Percentiles rank a stretch among this genome's conserved stretches.
Conservation (phyloP, 805 yeast genomes). For the Cyberlindnera veronae region DNA sequence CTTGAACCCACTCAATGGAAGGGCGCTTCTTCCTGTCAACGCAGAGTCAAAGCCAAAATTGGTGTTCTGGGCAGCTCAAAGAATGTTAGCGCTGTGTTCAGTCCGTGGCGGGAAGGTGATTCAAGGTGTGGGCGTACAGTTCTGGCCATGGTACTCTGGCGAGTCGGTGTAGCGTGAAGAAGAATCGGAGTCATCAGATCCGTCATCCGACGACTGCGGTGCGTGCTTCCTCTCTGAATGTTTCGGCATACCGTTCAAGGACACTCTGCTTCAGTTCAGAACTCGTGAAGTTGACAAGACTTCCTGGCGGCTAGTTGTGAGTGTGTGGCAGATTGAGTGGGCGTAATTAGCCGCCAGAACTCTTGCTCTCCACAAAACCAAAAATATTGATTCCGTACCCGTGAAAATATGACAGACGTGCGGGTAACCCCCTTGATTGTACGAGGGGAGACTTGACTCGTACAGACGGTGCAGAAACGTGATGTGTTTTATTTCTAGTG, state of each 20-base stretch:
- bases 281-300: too few species aligned
- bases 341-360: background rate
- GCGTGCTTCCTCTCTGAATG: conserved; percentile 8
- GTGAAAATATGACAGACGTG: too few species aligned
- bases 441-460: too few species aligned
- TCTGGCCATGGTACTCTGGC: conserved; percentile 26
- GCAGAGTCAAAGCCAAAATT: conserved; percentile 27
- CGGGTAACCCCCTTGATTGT: too few species aligned
- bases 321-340: background rate
- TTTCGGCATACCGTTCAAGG: conserved; percentile 1
- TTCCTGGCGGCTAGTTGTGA: background rate
- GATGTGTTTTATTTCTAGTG: too few species aligned
- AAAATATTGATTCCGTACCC: too few species aligned
- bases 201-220: background rate
- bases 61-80: conserved; percentile 9
- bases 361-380: background rate
- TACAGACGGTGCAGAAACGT: too few species aligned
- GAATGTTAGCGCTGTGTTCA: background rate
- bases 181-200: conserved; percentile 10
- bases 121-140: conserved; percentile 13
- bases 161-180: conserved; percentile 30
- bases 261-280: too few species aligned
- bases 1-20: conserved; percentile 93
- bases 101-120: too few species aligned
- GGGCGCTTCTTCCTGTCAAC: conserved; percentile 33